These are phyloP conservation scores for Phytophthora capsici DNA, from an alignment of 352 stramenopile genomes.

Conservation along the genomic window DNA sequence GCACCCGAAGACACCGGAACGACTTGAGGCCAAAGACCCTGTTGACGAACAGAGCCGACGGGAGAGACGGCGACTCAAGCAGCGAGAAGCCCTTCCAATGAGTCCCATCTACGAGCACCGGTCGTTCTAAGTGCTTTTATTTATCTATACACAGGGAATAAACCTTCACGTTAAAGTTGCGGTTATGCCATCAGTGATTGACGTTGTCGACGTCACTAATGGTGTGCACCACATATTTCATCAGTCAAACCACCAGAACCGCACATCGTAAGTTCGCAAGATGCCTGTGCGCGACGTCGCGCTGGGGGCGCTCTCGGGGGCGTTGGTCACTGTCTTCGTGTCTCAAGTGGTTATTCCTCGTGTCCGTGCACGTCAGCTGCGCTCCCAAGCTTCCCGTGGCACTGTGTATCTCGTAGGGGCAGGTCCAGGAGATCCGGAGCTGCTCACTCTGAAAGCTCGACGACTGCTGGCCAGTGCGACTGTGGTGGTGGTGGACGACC, in stretches of 20 bases:
- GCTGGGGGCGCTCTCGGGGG: conserved; percentile 51
- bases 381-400: conserved; percentile 28
- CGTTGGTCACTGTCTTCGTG: conserved; percentile 44
- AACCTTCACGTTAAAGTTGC: not conserved
- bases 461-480: conserved; percentile 56
- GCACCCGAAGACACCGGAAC: conserved; percentile 21
- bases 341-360: conserved; percentile 42
- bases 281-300: conserved; percentile 50
- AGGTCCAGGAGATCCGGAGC: conserved; percentile 56
- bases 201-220: not conserved
- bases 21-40: not conserved
- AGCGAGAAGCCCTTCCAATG: conserved; percentile 24
- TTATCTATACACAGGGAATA: conserved; percentile 4
- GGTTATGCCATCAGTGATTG: not conserved
- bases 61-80: conserved; percentile 24
- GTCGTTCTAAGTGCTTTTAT: conserved; percentile 34
- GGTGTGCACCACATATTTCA: conserved; percentile 20
- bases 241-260: conserved; percentile 12
- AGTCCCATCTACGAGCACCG: conserved; percentile 33
- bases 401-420: conserved; percentile 74
- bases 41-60: conserved; percentile 19
- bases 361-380: conserved; percentile 34
- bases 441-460: conserved; percentile 65
- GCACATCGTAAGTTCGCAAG: not conserved
- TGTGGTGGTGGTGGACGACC: conserved; percentile 69